phyloP scores from a whole-genome alignment of 768 basidiomycete genomes.

The Porphyrellus cyaneotinctus region DNA sequence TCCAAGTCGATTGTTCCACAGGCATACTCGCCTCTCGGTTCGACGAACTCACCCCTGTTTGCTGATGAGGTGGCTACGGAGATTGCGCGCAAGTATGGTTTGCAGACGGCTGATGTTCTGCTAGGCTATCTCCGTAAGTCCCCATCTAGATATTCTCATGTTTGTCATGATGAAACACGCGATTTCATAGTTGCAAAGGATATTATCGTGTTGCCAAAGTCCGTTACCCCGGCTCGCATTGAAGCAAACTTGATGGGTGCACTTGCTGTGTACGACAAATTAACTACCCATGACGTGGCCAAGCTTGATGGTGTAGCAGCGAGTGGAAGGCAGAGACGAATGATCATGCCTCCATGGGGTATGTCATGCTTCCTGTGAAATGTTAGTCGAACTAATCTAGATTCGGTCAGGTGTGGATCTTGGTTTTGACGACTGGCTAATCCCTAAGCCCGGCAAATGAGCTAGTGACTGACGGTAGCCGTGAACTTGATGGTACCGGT shows the following conservation, averaged over 20 bases:
- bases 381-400: slow-evolving; percentile 14
- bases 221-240: slow-evolving; percentile 69
- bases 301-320: slow-evolving; percentile 53
- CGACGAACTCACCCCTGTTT: slow-evolving; percentile 61
- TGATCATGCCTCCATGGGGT: slow-evolving; percentile 71
- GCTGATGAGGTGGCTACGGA: slow-evolving; percentile 54
- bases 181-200: slow-evolving; percentile 52
- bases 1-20: slow-evolving; percentile 65
- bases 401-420: slow-evolving; percentile 51
- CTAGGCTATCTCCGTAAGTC: slow-evolving; percentile 59
- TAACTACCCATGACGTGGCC: slow-evolving; percentile 50
- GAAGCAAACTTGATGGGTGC: slow-evolving; percentile 53
- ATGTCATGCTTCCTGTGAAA: slow-evolving; percentile 26
- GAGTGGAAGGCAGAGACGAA: slow-evolving; percentile 63
- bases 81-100: slow-evolving; percentile 55
- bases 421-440: slow-evolving; percentile 65
- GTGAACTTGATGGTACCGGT: not conserved
- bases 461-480: not conserved
- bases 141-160: not conserved
- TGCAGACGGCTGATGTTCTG: slow-evolving; percentile 55
- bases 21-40: slow-evolving; percentile 81
- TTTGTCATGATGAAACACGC: slow-evolving; percentile 2
- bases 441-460: slow-evolving; percentile 5
- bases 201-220: slow-evolving; percentile 69
- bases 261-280: slow-evolving; percentile 40